phyloP scores from a whole-genome alignment of 768 basidiomycete genomes.

The Hemileccinum impolitum region DNA sequence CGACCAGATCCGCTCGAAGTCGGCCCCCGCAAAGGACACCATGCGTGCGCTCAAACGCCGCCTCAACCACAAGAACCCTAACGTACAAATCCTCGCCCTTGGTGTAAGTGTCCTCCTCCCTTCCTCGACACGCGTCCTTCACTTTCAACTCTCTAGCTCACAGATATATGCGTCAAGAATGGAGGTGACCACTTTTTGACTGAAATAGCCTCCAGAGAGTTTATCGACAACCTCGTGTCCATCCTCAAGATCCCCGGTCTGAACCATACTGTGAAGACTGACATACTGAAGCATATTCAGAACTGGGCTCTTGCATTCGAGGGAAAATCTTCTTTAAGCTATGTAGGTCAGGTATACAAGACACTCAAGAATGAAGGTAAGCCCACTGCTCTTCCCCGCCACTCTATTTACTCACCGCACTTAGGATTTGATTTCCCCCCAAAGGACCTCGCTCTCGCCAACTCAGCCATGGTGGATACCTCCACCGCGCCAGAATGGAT shows the following conservation, averaged over 20 bases:
- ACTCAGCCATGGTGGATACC: conserved; percentile 86
- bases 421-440: conserved; percentile 85
- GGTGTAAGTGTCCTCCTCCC: conserved; percentile 50
- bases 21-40: conserved; percentile 78
- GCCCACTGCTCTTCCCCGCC: conserved; percentile 11
- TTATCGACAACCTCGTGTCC: conserved; percentile 89
- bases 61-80: conserved; percentile 91
- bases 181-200: conserved; percentile 88
- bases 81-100: conserved; percentile 87
- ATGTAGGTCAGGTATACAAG: conserved; percentile 80
- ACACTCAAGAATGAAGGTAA: conserved; percentile 71
- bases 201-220: conserved; percentile 85
- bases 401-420: not conserved
- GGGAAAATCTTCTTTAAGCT: conserved; percentile 67
- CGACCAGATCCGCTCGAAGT: conserved; percentile 93
- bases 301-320: conserved; percentile 93
- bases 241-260: conserved; percentile 75
- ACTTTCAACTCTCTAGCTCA: conserved; percentile 49
- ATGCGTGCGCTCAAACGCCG: conserved; percentile 86
- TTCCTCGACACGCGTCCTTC: not conserved
- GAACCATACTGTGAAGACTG: conserved; percentile 80
- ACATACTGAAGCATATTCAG: conserved; percentile 77
- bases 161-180: conserved; percentile 94
- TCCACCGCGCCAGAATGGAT: conserved; percentile 95
- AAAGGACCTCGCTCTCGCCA: conserved; percentile 63